Base-by-base conservation (phyloP, 164 flowering plant genomes). In the Aristolochia fimbriata region DNA sequence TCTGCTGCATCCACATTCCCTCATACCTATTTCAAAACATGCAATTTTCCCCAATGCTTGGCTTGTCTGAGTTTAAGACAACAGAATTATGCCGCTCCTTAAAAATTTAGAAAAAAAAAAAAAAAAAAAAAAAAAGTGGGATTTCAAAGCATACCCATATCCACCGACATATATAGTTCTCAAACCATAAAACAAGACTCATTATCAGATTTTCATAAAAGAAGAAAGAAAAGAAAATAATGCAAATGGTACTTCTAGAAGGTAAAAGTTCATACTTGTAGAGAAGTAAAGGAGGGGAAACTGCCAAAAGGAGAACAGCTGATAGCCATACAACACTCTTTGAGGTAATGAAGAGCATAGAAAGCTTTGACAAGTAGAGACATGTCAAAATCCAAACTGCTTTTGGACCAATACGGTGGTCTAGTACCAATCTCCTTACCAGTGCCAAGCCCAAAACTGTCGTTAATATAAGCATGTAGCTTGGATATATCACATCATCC, bases 401-500 rank as follows among this genome's bases (percentile, higher is more conserved):
- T 70, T 83, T 90, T 30, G 80, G 73, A 48, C 97, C 94, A 71
- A 93, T 83, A 60, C 88, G 76, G 30, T 77, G 74, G 73, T 93
- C 99, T 46, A 73, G 86, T 62, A 74, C 73, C 48, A 93, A 83
- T 70, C 86, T 83, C 79, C 94, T 84, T 60, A 80, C 84, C 73
- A 93, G 50, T 63, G 91, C 94, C 75, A 93, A 65, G 11, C 99
- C 99, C 54, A 81, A 67, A 62, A 81, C 70, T 45, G 96, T 87
- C 45, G 99, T 90, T 65, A 75, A 48, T 21, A 90, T 80, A 61
- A 93, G 92, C 99, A 93, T 85, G 71, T 93, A 93, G 73, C 97
- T 93, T 0, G 99, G 99, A 65, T 93, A 93, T 85, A 93, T 84
- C 60, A 86, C 96, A 57, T 89, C 97, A 30, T 93, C 99, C 54